Base-by-base conservation (phyloP, 73 alveolate genomes). In the Durusdinium trenchii region DNA sequence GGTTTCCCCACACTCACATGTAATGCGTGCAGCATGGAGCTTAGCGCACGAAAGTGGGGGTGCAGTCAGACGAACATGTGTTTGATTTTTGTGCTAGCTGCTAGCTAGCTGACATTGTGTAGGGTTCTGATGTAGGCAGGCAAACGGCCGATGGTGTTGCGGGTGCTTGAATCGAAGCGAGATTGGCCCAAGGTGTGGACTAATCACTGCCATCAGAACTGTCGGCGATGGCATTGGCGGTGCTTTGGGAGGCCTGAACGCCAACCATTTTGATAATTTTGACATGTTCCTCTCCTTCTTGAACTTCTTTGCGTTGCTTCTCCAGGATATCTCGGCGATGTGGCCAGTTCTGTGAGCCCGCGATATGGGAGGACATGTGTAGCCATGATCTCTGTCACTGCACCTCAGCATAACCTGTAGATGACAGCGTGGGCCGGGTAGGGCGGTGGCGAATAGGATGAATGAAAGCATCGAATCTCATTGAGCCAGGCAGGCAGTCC, bases 171-270 rank as follows among this genome's bases (percentile, higher is more conserved):
- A 57, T n/a, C n/a, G n/a, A n/a, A n/a, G n/a, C n/a, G n/a, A n/a
- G n/a, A n/a, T 26, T 26, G 35, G 3, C 35, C 69, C 40, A 50
- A 89, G 96, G 96, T 91, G 97, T 32, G 97, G 97, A 38, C 73
- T 91, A 35, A 91, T 91, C 75, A 91, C 67, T 7, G 97, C 97
- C 46, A 69, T 91, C 57, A 86, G 97, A 32, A 91, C 87, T 7
- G 97, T 91, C 30, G 97, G 97, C 14, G 89, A 91, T 14, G 97
- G 97, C 38, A 69, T 91, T 64, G 97, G 97, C 50, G 97, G 97
- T 50, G 86, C 97, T 47, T 28, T 91, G 28, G 97, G 97, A 28
- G 97, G 97, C 57, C 35, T 48, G 43, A 35, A 26, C 46, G 91
- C 45, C 7, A 52, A 73, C 10, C 10, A 9, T 50, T 32, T 38